Evolutionary conservation across 129 eudicot genomes (phyloP), one percentile per base, ranked within the genome.

Genomic region (Flaveria robusta): DNA sequence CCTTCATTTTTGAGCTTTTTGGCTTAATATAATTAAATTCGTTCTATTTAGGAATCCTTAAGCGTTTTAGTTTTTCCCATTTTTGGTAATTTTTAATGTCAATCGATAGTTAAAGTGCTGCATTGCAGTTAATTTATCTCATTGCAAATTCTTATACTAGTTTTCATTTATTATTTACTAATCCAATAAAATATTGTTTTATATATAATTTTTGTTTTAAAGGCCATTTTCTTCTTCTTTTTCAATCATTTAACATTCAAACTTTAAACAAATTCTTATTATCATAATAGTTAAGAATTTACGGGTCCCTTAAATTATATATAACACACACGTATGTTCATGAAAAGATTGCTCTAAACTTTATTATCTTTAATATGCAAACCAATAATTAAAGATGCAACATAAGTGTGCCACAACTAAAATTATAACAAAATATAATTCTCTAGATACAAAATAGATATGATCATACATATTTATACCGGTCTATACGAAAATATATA

Each of bases 361-460:
- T 74, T 74, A 74, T 74, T 26, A 14, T 62, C 78, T 74, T 74
- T 74, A 8, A 16, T 24, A 42, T 42, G 46, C 15, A n/a, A 74
- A 43, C 46, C 55, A 27, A 24, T 62, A 42, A 66, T 60, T 60
- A 60, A 24, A 23, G 24, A 47, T 74, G 78, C 78, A 74, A 74
- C 56, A 74, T 62, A 74, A 74, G 78, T 26, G 60, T 74, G 78
- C 60, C 78, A 74, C 78, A 74, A 74, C 78, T 74, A 74, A 74
- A 74, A 74, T 26, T 54, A 60, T 42, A 66, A 60, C 27, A 60
- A 60, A 60, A 14, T 26, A 13, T 13, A 26, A 45, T 59, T 26
- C 11, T 10, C 3, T 41, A 10, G 77, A 42, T 62, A 62, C 23
- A 74, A 74, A 60, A 26, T 42, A 43, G 60, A 43, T 74, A 45